Percentiles rank a stretch among this genome's conserved stretches.
Evolutionary conservation across 1,284 basidiomycete genomes (phyloP).

Genomic region (Cryptococcus sp.): DNA sequence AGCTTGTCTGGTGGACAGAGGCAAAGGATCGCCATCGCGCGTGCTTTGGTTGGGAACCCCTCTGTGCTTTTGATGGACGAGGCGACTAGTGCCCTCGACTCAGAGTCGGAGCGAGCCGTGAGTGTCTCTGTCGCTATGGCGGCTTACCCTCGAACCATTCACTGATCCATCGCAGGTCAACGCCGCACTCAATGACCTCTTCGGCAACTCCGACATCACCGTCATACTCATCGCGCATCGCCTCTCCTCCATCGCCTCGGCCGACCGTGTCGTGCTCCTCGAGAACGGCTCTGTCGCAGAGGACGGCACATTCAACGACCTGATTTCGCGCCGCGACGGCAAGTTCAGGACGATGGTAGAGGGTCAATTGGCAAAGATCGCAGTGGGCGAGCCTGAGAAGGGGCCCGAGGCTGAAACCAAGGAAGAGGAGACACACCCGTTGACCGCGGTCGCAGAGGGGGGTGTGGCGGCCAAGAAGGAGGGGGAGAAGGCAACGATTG

Average conservation of each 20-base stretch:
- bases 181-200: conserved; percentile 53
- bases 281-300: conserved; percentile 53
- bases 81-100: conserved; percentile 45
- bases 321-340: conserved; percentile 42
- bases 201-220: conserved; percentile 53
- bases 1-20: conserved; percentile 52
- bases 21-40: conserved; percentile 54
- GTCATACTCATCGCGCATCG: conserved; percentile 52
- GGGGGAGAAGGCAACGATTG: neutral
- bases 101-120: conserved; percentile 43
- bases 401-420: conserved; percentile 15
- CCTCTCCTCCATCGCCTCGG: conserved; percentile 53
- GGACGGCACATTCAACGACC: conserved; percentile 51
- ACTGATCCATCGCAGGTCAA: conserved; percentile 42
- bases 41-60: conserved; percentile 53
- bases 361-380: conserved; percentile 45
- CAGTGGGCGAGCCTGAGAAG: conserved; percentile 32
- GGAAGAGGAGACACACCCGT: conserved; percentile 5
- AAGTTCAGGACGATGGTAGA: conserved; percentile 49
- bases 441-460: conserved; percentile 2
- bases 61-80: conserved; percentile 52
- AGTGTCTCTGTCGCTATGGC: neutral
- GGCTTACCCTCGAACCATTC: neutral
- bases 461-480: conserved; percentile 10
- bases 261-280: conserved; percentile 52